A percentile compares a stretch with the other conserved stretches of the same genome.
Conservation (phyloP, 257 asterid genomes). For the Solanum tarapatanum region DNA sequence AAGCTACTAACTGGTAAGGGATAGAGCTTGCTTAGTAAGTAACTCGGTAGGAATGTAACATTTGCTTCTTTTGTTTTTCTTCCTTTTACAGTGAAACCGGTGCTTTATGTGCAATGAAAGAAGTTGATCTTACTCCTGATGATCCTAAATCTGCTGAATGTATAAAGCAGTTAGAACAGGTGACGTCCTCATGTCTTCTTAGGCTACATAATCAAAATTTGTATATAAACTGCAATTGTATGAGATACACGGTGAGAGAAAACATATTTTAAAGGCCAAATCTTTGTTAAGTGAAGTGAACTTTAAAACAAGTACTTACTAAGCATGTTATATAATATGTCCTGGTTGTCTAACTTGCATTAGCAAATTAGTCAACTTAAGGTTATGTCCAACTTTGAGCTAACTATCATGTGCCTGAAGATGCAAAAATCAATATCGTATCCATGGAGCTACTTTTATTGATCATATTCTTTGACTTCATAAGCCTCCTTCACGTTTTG, state of each 20-base stretch:
- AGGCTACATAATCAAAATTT: not conserved
- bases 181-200: conserved; percentile 13
- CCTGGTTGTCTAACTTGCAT: not conserved
- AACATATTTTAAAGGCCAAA: not conserved
- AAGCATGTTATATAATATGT: not conserved
- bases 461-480: not conserved
- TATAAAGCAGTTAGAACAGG: conserved; percentile 80
- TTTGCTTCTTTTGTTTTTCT: not conserved
- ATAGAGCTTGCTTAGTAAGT: not conserved
- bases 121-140: conserved; percentile 63
- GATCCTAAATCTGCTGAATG: conserved; percentile 65
- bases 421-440: not conserved
- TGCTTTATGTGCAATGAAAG: conserved; percentile 82
- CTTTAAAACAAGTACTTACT: not conserved
- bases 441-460: not conserved
- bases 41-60: not conserved
- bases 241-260: not conserved
- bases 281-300: not conserved
- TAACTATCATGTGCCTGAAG: not conserved
- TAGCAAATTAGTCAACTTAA: not conserved
- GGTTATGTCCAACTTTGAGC: not conserved
- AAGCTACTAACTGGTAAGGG: conserved; percentile 65
- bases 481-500: not conserved
- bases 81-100: conserved; percentile 67
- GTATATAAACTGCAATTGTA: not conserved